Evolutionary conservation across 2,329 filamentous ascomycete genomes (phyloP), one percentile per base, ranked within the genome.

Genomic region (Hirsutella minnesotensis): DNA sequence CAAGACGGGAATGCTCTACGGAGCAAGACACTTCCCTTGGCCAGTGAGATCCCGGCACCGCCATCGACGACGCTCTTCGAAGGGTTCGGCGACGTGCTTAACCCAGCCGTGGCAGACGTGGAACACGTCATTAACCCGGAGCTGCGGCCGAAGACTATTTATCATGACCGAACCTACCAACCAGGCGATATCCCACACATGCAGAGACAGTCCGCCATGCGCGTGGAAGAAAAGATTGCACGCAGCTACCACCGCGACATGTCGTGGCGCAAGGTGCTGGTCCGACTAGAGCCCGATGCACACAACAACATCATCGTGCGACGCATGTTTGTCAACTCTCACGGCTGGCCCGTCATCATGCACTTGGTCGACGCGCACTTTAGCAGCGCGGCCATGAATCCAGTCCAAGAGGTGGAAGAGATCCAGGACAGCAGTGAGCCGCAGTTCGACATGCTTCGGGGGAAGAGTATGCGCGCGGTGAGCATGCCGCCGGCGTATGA

Each of bases 191-290:
- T 98, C 31, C 92, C 92, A 8, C 83, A 85, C 15, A 18, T 5
- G 16, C 33, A 35, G 12, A 16, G 33, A 16, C 33, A 35, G 16
- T 16, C 15, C 10, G 27, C 12, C 49, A 89, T 96, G 79, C 86
- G 85, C 48, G 88, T 96, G 1, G 92, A 98, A 61, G 92, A 98
- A 61, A 96, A 95, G 64, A 98, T 98, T 51, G 92, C 92, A 2
- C 78, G 92, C 38, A 92, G 88, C 13, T 98, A 98, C 64, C 92
- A 98, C 60, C 79, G 81, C 12, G 87, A 87, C 49, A 66, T 98
- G 18, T 86, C 86, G 2, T 98, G 92, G 92, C 84, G 92, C 38
- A 98, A 98, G 59, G 92, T 98, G 1, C 76, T 98, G 4, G 92
- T 98, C 13, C 84, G 92, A 42, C 72, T 98, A 3, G 90, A 98